A percentile compares a stretch with the other conserved stretches of the same genome.
These are phyloP conservation scores for Cyathus striatus DNA, from an alignment of 768 basidiomycete genomes.

Conservation along the genomic window DNA sequence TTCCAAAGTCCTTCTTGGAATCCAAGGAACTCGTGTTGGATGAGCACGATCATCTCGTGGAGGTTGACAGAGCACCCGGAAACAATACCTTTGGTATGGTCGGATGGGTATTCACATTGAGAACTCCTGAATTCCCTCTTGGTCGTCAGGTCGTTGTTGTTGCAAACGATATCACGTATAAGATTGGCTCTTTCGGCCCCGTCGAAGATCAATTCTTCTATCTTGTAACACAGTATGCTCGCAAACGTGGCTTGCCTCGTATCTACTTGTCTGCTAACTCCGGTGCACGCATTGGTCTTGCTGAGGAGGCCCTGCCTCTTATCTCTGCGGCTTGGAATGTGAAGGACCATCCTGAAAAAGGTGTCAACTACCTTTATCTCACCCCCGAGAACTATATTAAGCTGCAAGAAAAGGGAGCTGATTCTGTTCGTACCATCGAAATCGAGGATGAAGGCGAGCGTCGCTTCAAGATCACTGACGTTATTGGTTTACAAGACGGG, in stretches of 20 bases:
- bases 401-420: conserved; percentile 78
- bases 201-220: conserved; percentile 95
- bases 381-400: conserved; percentile 89
- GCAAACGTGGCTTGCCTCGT: conserved; percentile 81
- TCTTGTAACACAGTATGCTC: conserved; percentile 91
- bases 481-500: conserved; percentile 96
- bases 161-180: conserved; percentile 98
- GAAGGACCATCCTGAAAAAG: conserved; percentile 81
- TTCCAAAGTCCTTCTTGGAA: conserved; percentile 76
- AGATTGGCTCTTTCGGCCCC: conserved; percentile 97
- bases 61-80: conserved; percentile 89
- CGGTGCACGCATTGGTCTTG: conserved; percentile 93
- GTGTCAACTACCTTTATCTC: conserved; percentile 92
- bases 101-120: conserved; percentile 91
- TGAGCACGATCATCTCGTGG: conserved; percentile 85
- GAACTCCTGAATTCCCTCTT: conserved; percentile 86
- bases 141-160: conserved; percentile 88
- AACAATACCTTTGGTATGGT: conserved; percentile 98
- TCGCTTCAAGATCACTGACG: conserved; percentile 91
- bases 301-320: conserved; percentile 83
- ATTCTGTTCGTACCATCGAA: conserved; percentile 76
- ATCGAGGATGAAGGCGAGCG: conserved; percentile 83
- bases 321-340: conserved; percentile 94
- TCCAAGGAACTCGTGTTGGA: conserved; percentile 91
- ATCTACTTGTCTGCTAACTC: conserved; percentile 99